Base-by-base conservation (phyloP, 192 early-diverging fungal genomes). In the Gigaspora rosea region DNA sequence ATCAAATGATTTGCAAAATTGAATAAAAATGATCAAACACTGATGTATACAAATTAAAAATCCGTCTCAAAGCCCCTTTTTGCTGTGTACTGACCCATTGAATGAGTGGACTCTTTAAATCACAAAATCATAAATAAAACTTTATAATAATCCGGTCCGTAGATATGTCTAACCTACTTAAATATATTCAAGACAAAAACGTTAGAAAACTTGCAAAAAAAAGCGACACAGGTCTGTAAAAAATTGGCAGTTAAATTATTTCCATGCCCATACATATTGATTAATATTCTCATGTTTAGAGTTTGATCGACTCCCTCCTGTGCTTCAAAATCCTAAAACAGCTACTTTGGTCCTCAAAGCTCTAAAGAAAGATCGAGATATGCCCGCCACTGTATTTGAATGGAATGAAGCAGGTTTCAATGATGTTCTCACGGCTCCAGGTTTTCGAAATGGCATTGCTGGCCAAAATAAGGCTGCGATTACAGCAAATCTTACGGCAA, bases 361-460 rank as follows among this genome's bases (percentile, higher is more conserved):
- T 41, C 13, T 76, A 35, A 76, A 66, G 51, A 67, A 35, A 63
- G 46, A 76, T 32, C 12, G 66, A 75, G 10, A 76, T 13, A 67
- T 66, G 59, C 74, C 41, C 0, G 62, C 62, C 5, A 46, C 66
- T 13, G 74, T 65, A 20, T 35, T 67, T 57, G n/a, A 33, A 2
- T 49, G 62, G 47, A 65, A 76, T 49, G 0, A 5, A 51, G 20
- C 1, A 5, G 62, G 74, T 8, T 76, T 68, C 20, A 76, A 76
- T 47, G 62, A 76, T 54, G 62, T 50, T 54, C 8, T 15, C 12
- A 20, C 41, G 2, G 51, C 46, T 64, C 16, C 62, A 35, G 74
- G 46, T n/a, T 32, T 32, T 36, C 62, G 63, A 68, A 68, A 66
- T 57, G 74, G 74, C 3, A 20, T 76, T 49, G 27, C 74, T 22